Evolutionary conservation across 108 stramenopile species (phyloP), one percentile per base, ranked within the genome.

Genomic region (Mayamaea pseudoterrestris): DNA sequence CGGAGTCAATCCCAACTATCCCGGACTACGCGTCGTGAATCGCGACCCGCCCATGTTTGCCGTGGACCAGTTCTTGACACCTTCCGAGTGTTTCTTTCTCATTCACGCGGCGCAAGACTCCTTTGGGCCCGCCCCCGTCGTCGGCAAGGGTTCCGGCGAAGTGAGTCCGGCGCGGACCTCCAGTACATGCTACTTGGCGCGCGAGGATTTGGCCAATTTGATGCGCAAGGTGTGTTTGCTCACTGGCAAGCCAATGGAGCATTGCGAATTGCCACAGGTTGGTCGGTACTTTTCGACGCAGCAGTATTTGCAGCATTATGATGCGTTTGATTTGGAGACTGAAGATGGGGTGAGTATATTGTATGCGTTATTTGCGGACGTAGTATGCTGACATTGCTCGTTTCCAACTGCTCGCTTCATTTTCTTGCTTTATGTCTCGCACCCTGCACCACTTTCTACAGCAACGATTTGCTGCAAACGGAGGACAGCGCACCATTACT

Each of bases 221-320:
- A 49, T 84, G 60, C 66, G 77, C 16, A 90, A 91, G 45, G 61
- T 94, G 2, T 61, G 57, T 2, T 29, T 70, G 27, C 53, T 95
- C 46, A 90, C 90, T n/a, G 80, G 81, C 22, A 80, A 82, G 54
- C 89, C 89, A 12, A 44, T 76, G 1, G 74, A 74, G 25, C 88
- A 91, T 42, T 84, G 82, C 45, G 92, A 96, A 61, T 58, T 88
- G 21, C 90, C 94, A 9, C 92, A 96, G 63, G 90, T 96, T 22
- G 88, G 84, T 28, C 72, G 88, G 8, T 96, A 96, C 60, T 65
- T 73, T 24, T 76, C 80, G 1, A 58, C 69, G 13, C 80, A 93
- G 61, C 76, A 79, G 41, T 96, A 93, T 66, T 42, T 79, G 27
- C 78, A 84, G 48, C 77, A 78, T 47, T 90, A 71, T 65, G 95